These are phyloP conservation scores for Sanguinoderma infundibulare DNA, from an alignment of 1,284 basidiomycete genomes.

Conservation along the genomic window DNA sequence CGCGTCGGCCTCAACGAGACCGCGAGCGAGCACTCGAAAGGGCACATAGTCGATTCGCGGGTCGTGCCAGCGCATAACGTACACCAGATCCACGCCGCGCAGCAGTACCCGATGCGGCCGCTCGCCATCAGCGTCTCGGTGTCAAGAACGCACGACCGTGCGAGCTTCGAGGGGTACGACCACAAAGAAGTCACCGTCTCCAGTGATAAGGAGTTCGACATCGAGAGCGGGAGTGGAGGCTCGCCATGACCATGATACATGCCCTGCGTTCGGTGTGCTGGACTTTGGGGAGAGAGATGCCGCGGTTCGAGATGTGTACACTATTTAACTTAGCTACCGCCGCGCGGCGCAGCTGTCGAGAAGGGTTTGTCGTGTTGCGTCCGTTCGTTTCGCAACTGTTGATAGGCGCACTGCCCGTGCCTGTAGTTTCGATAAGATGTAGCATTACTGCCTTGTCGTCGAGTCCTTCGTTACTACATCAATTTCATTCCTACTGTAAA, in stretches of 20 bases:
- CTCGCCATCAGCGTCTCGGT: conserved; percentile 8
- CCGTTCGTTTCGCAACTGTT: not conserved
- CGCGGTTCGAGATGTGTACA: not conserved
- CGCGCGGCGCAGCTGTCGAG: not conserved
- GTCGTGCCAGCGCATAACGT: not conserved
- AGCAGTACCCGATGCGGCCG: conserved; percentile 6
- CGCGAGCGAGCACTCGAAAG: conserved; percentile 14
- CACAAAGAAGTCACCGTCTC: not conserved
- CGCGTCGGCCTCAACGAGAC: conserved; percentile 24
- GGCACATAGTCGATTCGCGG: conserved; percentile 9
- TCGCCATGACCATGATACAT: too few relatives aligned
- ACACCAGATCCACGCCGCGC: not conserved
- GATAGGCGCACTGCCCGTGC: not conserved
- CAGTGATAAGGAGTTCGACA: not conserved
- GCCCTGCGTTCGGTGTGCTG: too few relatives aligned
- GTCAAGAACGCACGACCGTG: not conserved
- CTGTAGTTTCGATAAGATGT: not conserved
- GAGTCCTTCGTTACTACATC: not conserved
- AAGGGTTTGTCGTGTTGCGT: not conserved
- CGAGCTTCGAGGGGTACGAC: not conserved
- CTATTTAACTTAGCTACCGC: too few relatives aligned
- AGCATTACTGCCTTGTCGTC: not conserved
- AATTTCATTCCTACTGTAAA: too few relatives aligned
- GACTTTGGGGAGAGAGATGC: not conserved
- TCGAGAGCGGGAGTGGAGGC: not conserved